Conservation (phyloP, 1,284 basidiomycete species). For the Meira nashicola region DNA sequence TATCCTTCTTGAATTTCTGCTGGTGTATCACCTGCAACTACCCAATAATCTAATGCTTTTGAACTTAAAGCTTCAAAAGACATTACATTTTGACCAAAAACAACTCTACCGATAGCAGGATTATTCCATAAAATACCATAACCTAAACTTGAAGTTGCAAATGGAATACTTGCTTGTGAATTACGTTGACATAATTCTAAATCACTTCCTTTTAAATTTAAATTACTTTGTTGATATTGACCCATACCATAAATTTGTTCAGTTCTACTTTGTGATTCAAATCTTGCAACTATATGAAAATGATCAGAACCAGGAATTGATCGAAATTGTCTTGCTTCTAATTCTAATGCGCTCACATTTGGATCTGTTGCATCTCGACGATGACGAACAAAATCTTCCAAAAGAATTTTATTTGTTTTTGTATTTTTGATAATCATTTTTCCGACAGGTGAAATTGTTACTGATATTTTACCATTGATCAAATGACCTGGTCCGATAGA, state of each 20-base stretch:
- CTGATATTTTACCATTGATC: constrained; percentile 17
- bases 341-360: constrained; percentile 19
- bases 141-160: constrained; percentile 19
- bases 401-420: constrained; percentile 3
- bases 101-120: constrained; percentile 18
- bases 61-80: constrained; percentile 20
- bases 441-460: constrained; percentile 12
- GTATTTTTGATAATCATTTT: constrained; percentile 14
- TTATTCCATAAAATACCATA: constrained; percentile 26
- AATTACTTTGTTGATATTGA: constrained; percentile 19
- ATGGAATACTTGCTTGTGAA: constrained; percentile 21
- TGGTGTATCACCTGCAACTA: constrained; percentile 18
- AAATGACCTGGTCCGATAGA: not conserved
- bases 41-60: constrained; percentile 21
- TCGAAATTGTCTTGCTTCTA: constrained; percentile 19
- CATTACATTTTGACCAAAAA: constrained; percentile 21
- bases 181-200: constrained; percentile 22
- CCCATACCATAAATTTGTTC: constrained; percentile 26
- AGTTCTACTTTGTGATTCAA: constrained; percentile 18
- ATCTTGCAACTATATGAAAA: constrained; percentile 17
- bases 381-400: constrained; percentile 19
- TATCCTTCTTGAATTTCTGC: constrained; percentile 17
- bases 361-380: constrained; percentile 19
- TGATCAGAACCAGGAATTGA: constrained; percentile 15
- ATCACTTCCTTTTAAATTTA: constrained; percentile 19